Conservation (phyloP, 176 grass and related monocot genomes). For the Aegilops tauschii region DNA sequence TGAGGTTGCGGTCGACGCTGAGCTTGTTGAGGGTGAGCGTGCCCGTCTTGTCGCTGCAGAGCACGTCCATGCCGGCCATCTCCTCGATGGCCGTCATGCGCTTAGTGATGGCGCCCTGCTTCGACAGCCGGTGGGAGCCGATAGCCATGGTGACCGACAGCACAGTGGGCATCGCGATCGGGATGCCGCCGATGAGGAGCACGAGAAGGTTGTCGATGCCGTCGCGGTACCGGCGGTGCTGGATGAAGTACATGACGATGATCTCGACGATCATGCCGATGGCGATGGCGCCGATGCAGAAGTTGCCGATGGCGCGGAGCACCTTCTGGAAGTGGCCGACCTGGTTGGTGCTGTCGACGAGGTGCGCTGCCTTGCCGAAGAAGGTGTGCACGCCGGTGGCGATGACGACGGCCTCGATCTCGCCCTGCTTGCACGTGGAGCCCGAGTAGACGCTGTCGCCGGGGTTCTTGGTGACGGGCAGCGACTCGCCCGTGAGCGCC, state of each 20-base stretch:
- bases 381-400: conserved; percentile 97
- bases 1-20: conserved; percentile 60
- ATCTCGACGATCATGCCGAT: conserved; percentile 56
- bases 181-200: conserved; percentile 92
- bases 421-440: conserved; percentile 94
- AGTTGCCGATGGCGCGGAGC: conserved; percentile 86
- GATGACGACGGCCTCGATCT: conserved; percentile 85
- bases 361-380: conserved; percentile 95
- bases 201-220: conserved; percentile 97
- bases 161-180: conserved; percentile 97
- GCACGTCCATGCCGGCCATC: conserved; percentile 88
- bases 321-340: conserved; percentile 95
- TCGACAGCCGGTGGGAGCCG: conserved; percentile 63
- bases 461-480: conserved; percentile 67
- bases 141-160: conserved; percentile 96
- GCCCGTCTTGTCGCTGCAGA: conserved; percentile 98
- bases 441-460: conserved; percentile 80
- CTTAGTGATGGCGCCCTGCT: conserved; percentile 92
- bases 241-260: conserved; percentile 85
- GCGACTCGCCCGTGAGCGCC: conserved; percentile 82
- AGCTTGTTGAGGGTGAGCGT: conserved; percentile 93
- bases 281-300: conserved; percentile 84
- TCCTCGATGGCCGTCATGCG: conserved; percentile 98
- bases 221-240: conserved; percentile 75
- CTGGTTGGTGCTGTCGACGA: conserved; percentile 91